Percentiles rank a stretch among this genome's conserved stretches.
phyloP scores from a whole-genome alignment of 2,329 filamentous ascomycete species.

The Stromatinia cepivora region DNA sequence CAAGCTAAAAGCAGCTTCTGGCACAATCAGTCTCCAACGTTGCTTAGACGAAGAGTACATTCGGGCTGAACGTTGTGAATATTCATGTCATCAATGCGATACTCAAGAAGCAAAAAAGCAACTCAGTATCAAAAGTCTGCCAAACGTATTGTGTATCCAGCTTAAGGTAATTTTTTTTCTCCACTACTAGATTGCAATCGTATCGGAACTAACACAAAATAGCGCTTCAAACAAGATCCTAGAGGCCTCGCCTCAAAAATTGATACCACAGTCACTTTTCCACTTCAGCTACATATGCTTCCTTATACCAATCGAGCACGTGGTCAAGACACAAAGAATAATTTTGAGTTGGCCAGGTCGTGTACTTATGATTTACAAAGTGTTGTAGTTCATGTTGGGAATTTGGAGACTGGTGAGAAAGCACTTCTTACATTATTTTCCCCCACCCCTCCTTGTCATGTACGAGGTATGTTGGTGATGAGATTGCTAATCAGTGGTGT shows the following conservation, averaged over 20 bases:
- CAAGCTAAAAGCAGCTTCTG: constrained; percentile 44
- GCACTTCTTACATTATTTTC: not conserved
- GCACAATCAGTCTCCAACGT: constrained; percentile 61
- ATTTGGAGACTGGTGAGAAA: constrained; percentile 71
- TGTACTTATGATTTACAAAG: constrained; percentile 85
- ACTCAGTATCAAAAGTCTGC: constrained; percentile 78
- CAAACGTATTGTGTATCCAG: constrained; percentile 88
- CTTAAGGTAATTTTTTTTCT: constrained; percentile 66
- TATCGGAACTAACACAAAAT: constrained; percentile 23
- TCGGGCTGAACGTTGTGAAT: constrained; percentile 82
- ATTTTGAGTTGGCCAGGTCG: constrained; percentile 58
- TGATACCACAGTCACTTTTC: constrained; percentile 82
- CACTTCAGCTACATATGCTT: constrained; percentile 82
- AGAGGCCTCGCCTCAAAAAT: constrained; percentile 79
- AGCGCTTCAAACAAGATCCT: constrained; percentile 74
- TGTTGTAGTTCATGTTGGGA: constrained; percentile 90
- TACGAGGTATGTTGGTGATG: not conserved
- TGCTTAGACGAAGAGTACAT: constrained; percentile 88
- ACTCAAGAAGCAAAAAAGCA: constrained; percentile 81
- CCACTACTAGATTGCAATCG: not conserved
- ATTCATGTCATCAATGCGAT: constrained; percentile 79
- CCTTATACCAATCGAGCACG: constrained; percentile 77
- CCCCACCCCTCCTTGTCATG: no score
- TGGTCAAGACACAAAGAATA: constrained; percentile 51
- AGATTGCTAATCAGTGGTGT: constrained; percentile 66